Evolutionary conservation across 495 filamentous ascomycete species (phyloP).

Genomic region (Articulospora tetracladia): DNA sequence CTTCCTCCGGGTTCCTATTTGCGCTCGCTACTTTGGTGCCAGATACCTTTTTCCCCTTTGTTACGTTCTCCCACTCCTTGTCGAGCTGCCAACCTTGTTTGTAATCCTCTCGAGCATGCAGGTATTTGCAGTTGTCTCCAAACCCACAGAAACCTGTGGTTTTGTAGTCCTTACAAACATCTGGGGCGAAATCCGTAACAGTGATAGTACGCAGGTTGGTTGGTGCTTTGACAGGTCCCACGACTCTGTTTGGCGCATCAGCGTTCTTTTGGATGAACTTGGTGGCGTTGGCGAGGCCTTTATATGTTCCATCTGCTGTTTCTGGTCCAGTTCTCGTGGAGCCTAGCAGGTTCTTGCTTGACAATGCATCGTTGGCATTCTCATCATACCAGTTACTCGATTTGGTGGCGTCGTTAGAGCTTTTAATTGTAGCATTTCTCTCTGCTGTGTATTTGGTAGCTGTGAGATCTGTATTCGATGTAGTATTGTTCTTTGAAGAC

Average conservation of each 20-base stretch:
- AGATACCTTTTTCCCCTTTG: constrained; percentile 68
- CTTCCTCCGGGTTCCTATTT: constrained; percentile 40
- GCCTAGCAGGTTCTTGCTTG: constrained; percentile 59
- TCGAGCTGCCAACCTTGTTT: constrained; percentile 95
- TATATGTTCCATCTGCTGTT: constrained; percentile 64
- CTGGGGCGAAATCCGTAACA: constrained; percentile 85
- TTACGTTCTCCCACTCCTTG: constrained; percentile 83
- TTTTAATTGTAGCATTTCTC: constrained; percentile 52
- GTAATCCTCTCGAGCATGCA: constrained; percentile 84
- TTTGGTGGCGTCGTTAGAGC: constrained; percentile 88
- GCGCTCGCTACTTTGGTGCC: constrained; percentile 63
- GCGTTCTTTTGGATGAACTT: constrained; percentile 79
- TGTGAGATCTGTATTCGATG: constrained; percentile 35
- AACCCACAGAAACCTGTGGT: constrained; percentile 83
- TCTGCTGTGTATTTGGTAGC: constrained; percentile 58
- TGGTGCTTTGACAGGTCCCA: constrained; percentile 85
- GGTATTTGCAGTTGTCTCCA: constrained; percentile 80
- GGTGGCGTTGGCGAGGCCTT: constrained; percentile 65
- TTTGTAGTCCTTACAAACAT: constrained; percentile 96
- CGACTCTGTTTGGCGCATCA: constrained; percentile 63
- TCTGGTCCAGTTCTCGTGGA: constrained; percentile 45
- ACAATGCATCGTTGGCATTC: constrained; percentile 41
- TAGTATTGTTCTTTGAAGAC: constrained; percentile 40
- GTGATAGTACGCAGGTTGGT: constrained; percentile 91
- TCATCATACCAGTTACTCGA: constrained; percentile 89